phyloP scores from a whole-genome alignment of 768 basidiomycete species.

The Tephrocybe sp. region DNA sequence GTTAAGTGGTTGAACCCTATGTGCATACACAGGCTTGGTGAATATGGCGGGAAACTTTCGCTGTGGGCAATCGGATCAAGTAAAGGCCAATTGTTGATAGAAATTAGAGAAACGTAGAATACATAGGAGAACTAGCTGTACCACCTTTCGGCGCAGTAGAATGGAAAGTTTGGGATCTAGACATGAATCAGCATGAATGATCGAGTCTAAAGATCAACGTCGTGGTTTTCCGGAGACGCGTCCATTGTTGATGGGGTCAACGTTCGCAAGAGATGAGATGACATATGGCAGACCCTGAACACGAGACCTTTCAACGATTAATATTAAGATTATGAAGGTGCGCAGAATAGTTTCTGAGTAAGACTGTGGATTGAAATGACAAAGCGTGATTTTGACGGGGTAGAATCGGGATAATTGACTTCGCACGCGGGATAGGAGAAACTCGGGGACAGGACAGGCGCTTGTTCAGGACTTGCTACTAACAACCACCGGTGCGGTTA shows the following conservation, averaged over 20 bases:
- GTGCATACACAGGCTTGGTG: too few species aligned
- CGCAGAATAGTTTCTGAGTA: neutral
- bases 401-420: conserved; percentile 20
- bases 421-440: conserved; percentile 24
- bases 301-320: neutral
- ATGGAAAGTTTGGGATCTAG: too few species aligned
- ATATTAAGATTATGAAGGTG: neutral
- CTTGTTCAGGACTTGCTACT: conserved; percentile 8
- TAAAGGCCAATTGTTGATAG: too few species aligned
- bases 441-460: conserved; percentile 17
- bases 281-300: conserved; percentile 3
- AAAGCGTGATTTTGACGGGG: conserved; percentile 17
- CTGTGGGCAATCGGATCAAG: too few species aligned
- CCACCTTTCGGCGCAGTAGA: too few species aligned
- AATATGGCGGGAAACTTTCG: too few species aligned
- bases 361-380: conserved; percentile 6
- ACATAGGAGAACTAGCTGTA: too few species aligned
- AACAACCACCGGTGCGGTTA: conserved; percentile 9
- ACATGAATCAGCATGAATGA: too few species aligned
- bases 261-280: conserved; percentile 9
- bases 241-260: conserved; percentile 5
- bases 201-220: too few species aligned
- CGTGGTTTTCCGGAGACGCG: neutral
- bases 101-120: too few species aligned
- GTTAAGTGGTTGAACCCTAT: too few species aligned